Percentiles rank a stretch among this genome's conserved stretches.
Conservation (phyloP, 2,329 filamentous ascomycete genomes). For the Dothistroma septosporum region DNA sequence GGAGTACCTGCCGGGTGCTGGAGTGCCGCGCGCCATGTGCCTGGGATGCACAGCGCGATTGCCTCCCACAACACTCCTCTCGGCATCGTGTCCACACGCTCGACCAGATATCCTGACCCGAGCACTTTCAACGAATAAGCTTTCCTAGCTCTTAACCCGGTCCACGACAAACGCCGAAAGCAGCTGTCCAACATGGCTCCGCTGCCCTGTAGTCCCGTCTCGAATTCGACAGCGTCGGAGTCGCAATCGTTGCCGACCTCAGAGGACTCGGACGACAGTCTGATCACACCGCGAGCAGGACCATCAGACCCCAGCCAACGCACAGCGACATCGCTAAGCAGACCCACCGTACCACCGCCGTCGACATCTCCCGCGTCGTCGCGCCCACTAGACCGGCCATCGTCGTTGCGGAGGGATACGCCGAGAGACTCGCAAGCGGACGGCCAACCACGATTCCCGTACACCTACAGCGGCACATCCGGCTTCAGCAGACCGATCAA, state of each 20-base stretch:
- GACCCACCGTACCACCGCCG: slow-evolving; percentile 21
- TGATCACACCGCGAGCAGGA: slow-evolving; percentile 34
- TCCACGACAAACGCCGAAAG: not conserved
- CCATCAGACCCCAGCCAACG: slow-evolving; percentile 29
- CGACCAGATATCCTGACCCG: not conserved
- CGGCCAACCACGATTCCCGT: slow-evolving; percentile 19
- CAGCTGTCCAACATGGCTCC: slow-evolving; percentile 17
- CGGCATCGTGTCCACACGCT: not conserved
- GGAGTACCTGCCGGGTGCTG: not conserved
- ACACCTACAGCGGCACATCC: slow-evolving; percentile 9
- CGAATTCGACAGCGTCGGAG: slow-evolving; percentile 30
- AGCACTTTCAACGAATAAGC: not conserved
- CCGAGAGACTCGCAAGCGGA: slow-evolving; percentile 3
- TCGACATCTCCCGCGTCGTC: slow-evolving; percentile 10
- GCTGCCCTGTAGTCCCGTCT: slow-evolving; percentile 34
- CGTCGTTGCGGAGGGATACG: not conserved
- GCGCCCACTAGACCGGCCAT: not conserved
- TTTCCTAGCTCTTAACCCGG: slow-evolving; percentile 5
- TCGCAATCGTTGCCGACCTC: slow-evolving; percentile 22
- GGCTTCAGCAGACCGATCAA: not conserved
- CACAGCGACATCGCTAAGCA: slow-evolving; percentile 28
- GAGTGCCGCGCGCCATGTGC: not conserved
- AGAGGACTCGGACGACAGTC: slow-evolving; percentile 31
- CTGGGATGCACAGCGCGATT: not conserved
- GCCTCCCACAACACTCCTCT: not conserved